phyloP scores from a whole-genome alignment of 257 asterid genomes.

The Scutellaria barbata region DNA sequence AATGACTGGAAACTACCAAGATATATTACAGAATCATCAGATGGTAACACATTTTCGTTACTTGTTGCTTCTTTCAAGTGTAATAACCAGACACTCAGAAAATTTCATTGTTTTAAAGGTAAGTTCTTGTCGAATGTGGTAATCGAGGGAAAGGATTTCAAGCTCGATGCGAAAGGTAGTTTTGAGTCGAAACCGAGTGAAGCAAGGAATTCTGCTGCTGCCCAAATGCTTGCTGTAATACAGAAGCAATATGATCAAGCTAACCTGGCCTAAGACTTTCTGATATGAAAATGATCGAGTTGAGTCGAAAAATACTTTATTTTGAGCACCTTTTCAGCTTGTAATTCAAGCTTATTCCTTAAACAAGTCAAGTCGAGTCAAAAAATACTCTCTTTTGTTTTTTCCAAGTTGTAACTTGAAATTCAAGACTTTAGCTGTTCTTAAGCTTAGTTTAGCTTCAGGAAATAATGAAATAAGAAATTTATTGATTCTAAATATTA shows the following conservation, averaged over 20 bases:
- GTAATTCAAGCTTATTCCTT: too few relatives aligned
- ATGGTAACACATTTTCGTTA: conserved; percentile 41
- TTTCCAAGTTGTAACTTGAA: too few relatives aligned
- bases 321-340: too few relatives aligned
- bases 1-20: conserved; percentile 52
- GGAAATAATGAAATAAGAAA: too few relatives aligned
- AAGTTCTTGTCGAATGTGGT: conserved; percentile 42
- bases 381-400: too few relatives aligned
- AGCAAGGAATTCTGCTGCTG: conserved; percentile 62
- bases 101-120: conserved; percentile 36
- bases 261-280: conserved; percentile 3
- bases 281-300: not conserved
- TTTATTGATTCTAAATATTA: too few relatives aligned
- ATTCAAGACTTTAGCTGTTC: too few relatives aligned
- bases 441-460: too few relatives aligned
- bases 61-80: not conserved
- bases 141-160: conserved; percentile 34
- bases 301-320: not conserved
- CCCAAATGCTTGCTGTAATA: conserved; percentile 41
- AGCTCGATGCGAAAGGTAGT: conserved; percentile 37
- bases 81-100: not conserved
- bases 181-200: conserved; percentile 37
- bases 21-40: conserved; percentile 39
- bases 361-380: too few relatives aligned
- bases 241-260: not conserved